phyloP scores from a whole-genome alignment of 345 rosid species.

The Brassica carinata region DNA sequence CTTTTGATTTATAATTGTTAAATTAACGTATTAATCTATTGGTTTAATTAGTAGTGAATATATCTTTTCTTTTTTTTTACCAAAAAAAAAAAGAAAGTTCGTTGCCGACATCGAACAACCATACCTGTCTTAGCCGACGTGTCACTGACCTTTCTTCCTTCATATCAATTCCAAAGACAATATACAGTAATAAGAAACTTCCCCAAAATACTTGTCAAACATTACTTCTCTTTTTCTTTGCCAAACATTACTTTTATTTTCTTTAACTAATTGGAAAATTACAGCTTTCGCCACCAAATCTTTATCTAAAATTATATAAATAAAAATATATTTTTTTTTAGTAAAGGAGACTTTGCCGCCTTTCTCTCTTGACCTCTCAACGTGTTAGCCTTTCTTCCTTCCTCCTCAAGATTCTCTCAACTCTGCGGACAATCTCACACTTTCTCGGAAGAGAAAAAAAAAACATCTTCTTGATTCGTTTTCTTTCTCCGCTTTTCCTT shows the following conservation, averaged over 20 bases:
- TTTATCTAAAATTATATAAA: not conserved
- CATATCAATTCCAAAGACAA: not conserved
- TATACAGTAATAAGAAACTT: no score
- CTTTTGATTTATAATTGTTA: not conserved
- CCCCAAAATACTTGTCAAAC: not conserved
- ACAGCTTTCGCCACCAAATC: constrained; percentile 26
- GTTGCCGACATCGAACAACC: constrained; percentile 22
- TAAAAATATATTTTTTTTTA: not conserved
- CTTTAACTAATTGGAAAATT: not conserved
- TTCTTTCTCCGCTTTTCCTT: constrained; percentile 28
- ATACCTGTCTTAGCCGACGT: constrained; percentile 24
- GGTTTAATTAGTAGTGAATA: not conserved
- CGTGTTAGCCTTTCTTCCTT: not conserved
- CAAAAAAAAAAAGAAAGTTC: not conserved
- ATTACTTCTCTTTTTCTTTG: not conserved
- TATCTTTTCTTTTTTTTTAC: not conserved
- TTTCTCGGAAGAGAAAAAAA: not conserved
- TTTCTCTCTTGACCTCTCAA: constrained; percentile 50
- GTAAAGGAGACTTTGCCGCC: constrained; percentile 41
- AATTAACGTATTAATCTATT: not conserved
- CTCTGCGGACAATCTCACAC: constrained; percentile 13
- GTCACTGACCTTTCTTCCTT: constrained; percentile 46
- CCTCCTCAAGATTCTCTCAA: constrained; percentile 16
- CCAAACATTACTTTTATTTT: not conserved
- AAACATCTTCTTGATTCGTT: constrained; percentile 12